These are phyloP conservation scores for Camellia oleifera DNA, from an alignment of 179 eudicot genomes.

Conservation along the genomic window DNA sequence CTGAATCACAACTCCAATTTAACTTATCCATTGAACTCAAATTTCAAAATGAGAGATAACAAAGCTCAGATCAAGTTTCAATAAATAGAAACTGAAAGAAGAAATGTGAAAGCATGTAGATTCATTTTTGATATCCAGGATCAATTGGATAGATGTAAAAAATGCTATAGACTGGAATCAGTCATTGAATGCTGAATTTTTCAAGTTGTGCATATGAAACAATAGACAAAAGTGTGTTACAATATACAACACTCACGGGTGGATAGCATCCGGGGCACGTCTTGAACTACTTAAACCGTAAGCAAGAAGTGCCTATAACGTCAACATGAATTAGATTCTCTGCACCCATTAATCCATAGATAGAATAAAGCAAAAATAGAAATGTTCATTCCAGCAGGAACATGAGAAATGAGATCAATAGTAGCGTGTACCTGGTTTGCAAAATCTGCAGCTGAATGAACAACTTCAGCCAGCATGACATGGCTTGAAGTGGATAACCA, in stretches of 20 bases:
- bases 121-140: neutral
- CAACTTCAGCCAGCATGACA: conserved; percentile 91
- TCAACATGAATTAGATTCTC: conserved; percentile 41
- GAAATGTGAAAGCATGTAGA: neutral
- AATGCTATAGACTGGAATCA: neutral
- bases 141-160: neutral
- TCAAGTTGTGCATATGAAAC: neutral
- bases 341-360: conserved; percentile 21
- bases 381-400: neutral
- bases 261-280: conserved; percentile 98
- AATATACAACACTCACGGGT: conserved; percentile 66
- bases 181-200: neutral
- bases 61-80: neutral
- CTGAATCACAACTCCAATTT: neutral
- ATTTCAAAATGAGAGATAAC: neutral
- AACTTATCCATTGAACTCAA: neutral
- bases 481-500: conserved; percentile 92
- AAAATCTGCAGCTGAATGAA: conserved; percentile 92
- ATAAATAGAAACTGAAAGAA: neutral
- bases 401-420: conserved; percentile 6
- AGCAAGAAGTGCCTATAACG: conserved; percentile 92
- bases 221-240: conserved; percentile 2
- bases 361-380: conserved; percentile 11
- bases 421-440: conserved; percentile 80
- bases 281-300: conserved; percentile 96